Evolutionary conservation across 139 green algal genomes (phyloP).

Genomic region (Mesotaenium endlicherianum): DNA sequence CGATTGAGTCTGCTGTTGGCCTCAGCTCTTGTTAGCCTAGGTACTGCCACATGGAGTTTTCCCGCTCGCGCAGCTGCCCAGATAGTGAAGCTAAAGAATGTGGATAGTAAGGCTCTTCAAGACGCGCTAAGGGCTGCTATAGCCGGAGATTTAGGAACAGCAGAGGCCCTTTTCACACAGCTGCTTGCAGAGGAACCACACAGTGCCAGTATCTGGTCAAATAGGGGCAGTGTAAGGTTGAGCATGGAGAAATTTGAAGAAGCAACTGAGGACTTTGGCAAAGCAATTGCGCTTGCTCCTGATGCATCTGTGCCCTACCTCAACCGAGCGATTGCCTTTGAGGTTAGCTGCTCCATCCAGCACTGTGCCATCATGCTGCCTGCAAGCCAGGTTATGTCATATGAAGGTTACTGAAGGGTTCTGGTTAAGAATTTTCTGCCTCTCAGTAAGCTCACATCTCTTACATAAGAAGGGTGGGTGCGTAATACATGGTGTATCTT

Average conservation of each 20-base stretch:
- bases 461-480: no score
- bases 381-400: no score
- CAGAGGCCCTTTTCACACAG: constrained; percentile 13
- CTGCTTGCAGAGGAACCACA: background rate
- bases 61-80: no score
- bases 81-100: constrained; percentile 33
- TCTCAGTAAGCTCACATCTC: no score
- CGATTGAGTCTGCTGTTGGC: no score
- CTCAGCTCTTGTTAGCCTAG: no score
- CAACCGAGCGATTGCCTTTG: constrained; percentile 34
- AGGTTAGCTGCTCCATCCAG: no score
- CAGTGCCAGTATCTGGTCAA: constrained; percentile 33
- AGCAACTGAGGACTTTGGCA: constrained; percentile 21
- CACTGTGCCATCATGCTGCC: no score
- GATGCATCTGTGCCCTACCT: constrained; percentile 20
- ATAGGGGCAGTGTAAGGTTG: constrained; percentile 37
- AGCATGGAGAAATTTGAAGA: constrained; percentile 17
- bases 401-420: no score
- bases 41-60: no score
- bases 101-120: constrained; percentile 30
- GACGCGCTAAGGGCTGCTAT: constrained; percentile 29
- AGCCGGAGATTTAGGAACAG: constrained; percentile 22
- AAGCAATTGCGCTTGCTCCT: constrained; percentile 26
- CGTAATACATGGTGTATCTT: no score
- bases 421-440: no score